A percentile compares a stretch with the other conserved stretches of the same genome.
These are phyloP conservation scores for Mycena floridula DNA, from an alignment of 768 basidiomycete genomes.

Conservation along the genomic window DNA sequence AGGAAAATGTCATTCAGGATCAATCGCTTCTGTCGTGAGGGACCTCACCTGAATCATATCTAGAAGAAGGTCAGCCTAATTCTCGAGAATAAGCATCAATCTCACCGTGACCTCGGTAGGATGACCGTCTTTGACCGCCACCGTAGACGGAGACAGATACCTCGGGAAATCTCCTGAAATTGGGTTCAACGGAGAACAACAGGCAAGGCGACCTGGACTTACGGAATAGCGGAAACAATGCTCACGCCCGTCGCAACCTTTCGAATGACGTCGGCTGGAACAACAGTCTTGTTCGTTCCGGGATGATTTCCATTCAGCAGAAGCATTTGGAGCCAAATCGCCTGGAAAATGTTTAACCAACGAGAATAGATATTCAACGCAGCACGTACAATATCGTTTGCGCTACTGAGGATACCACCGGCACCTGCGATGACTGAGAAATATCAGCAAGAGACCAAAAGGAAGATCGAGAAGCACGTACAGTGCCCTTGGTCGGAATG, in stretches of 20 bases:
- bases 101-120: too few relatives aligned
- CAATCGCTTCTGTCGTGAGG: too few relatives aligned
- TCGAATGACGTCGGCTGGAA: slow-evolving; percentile 17
- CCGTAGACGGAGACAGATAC: too few relatives aligned
- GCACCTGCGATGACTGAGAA: slow-evolving; percentile 17
- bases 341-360: slow-evolving; percentile 9
- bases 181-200: too few relatives aligned
- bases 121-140: too few relatives aligned
- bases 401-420: slow-evolving; percentile 23
- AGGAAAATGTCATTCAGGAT: too few relatives aligned
- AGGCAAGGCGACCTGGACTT: too few relatives aligned
- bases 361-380: not conserved
- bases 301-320: slow-evolving; percentile 19
- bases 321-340: slow-evolving; percentile 23
- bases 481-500: slow-evolving; percentile 19
- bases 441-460: slow-evolving; percentile 4
- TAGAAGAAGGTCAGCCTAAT: too few relatives aligned
- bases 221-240: slow-evolving; percentile 12
- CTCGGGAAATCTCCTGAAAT: too few relatives aligned
- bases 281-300: slow-evolving; percentile 13
- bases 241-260: slow-evolving; percentile 19
- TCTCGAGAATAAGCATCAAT: too few relatives aligned
- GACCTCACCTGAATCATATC: too few relatives aligned
- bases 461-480: slow-evolving; percentile 18
- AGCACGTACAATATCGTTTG: slow-evolving; percentile 18